Evolutionary conservation across 371 early-diverging fungal genomes (phyloP), one percentile per base, ranked within the genome.

Genomic region (Catenaria anguillulae): DNA sequence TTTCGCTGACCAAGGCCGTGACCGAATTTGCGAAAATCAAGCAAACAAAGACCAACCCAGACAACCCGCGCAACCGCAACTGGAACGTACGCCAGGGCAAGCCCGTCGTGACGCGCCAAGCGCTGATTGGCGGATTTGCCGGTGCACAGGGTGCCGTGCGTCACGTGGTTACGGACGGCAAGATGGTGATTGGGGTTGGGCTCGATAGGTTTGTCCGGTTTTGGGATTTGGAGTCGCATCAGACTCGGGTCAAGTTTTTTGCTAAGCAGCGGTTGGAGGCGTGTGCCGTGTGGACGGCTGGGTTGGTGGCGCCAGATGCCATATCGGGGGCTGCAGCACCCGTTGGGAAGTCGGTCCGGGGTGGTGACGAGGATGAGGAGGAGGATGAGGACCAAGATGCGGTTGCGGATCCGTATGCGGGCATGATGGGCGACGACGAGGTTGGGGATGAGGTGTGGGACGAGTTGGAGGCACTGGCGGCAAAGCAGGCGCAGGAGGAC

Each of bases 301-400:
- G n/a, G n/a, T n/a, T n/a, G n/a, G n/a, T n/a, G n/a, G n/a, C n/a
- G n/a, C n/a, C n/a, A n/a, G n/a, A n/a, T n/a, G n/a, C n/a, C n/a
- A n/a, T n/a, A n/a, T n/a, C n/a, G n/a, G n/a, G n/a, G 45, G 62
- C 62, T 33, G 62, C 62, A 1, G 65, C 65, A 19, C 42, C 64
- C 60, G 40, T 55, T 60, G 31, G 55, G 55, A 24, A 50, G 62
- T 2, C n/a, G 4, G 55, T 21, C n/a, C n/a, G n/a, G n/a, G n/a
- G n/a, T 23, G 55, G 46, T 10, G 66, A 67, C 43, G 72, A 71
- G 45, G 72, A 71, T 33, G 65, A 62, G 4, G 65, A 65, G 52
- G 72, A 71, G 60, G 43, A 65, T 45, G 72, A 68, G 61, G 62
- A 63, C 59, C 68, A 68, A 55, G 66, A 67, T 35, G 48, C 69